These are phyloP conservation scores for Brassica incana DNA, from an alignment of 345 rosid species.

Conservation along the genomic window DNA sequence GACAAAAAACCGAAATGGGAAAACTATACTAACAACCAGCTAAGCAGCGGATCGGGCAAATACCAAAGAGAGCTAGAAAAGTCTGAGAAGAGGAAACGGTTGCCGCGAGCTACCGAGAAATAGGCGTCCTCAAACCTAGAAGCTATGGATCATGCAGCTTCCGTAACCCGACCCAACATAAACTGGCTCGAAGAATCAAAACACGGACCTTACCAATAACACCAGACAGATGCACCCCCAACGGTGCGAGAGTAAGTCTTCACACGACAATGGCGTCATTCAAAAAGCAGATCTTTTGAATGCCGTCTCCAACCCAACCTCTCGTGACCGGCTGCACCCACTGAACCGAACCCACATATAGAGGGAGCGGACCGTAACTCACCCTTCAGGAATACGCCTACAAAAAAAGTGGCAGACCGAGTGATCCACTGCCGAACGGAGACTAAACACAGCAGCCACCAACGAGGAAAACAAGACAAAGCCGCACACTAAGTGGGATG, in stretches of 20 bases:
- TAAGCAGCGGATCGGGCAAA: neutral
- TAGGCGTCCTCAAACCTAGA: neutral
- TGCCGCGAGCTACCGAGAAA: neutral
- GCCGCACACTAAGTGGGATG: neutral
- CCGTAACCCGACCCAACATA: neutral
- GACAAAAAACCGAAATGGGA: neutral
- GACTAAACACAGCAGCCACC: neutral
- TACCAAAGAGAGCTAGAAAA: neutral
- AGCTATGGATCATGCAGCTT: neutral
- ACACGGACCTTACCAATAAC: neutral
- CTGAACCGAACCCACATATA: neutral
- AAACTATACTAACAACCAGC: neutral
- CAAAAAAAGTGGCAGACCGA: neutral
- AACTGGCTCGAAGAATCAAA: neutral
- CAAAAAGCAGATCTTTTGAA: neutral
- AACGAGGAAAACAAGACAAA: neutral
- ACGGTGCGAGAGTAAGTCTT: neutral
- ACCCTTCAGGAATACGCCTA: neutral
- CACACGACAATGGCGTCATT: neutral
- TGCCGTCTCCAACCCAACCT: neutral
- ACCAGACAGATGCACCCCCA: neutral
- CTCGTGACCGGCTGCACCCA: neutral
- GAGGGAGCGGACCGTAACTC: neutral
- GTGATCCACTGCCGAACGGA: neutral
- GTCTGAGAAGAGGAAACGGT: neutral